Evolutionary conservation across 2,329 filamentous ascomycete genomes (phyloP).

Genomic region (Colletotrichum theobromicola): DNA sequence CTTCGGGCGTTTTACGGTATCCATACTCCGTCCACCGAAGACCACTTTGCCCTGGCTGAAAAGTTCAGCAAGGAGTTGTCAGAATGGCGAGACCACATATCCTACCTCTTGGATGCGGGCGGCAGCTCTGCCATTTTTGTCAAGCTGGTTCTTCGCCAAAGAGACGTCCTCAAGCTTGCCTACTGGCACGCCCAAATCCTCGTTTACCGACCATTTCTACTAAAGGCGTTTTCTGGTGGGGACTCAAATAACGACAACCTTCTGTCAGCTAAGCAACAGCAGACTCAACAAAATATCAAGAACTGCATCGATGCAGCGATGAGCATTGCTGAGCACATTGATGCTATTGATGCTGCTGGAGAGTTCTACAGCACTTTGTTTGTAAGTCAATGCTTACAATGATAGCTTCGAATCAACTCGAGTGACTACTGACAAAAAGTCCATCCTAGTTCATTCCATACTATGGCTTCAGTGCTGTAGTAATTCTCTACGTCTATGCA

Average conservation of each 20-base stretch:
- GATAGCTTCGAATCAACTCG: too few species aligned
- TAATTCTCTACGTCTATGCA: slow-evolving; percentile 47
- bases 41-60: slow-evolving; percentile 29
- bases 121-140: slow-evolving; percentile 39
- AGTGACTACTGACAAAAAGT: too few species aligned
- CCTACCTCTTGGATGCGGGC: slow-evolving; percentile 42
- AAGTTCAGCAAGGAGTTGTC: slow-evolving; percentile 32
- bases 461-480: slow-evolving; percentile 48
- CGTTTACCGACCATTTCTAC: slow-evolving; percentile 39
- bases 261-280: background rate
- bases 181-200: slow-evolving; percentile 48
- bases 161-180: slow-evolving; percentile 44
- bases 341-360: slow-evolving; percentile 35
- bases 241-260: background rate
- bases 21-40: slow-evolving; percentile 30
- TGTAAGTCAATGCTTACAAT: too few species aligned
- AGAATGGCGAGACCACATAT: slow-evolving; percentile 37
- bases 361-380: slow-evolving; percentile 46
- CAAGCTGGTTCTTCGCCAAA: slow-evolving; percentile 34
- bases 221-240: slow-evolving; percentile 32
- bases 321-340: slow-evolving; percentile 41
- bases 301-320: slow-evolving; percentile 42
- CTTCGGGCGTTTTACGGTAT: slow-evolving; percentile 39
- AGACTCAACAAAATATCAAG: slow-evolving; percentile 23
- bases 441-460: slow-evolving; percentile 40